A percentile compares a stretch with the other conserved stretches of the same genome.
These are phyloP conservation scores for Candida anglica DNA, from an alignment of 805 yeast genomes.

Conservation along the genomic window DNA sequence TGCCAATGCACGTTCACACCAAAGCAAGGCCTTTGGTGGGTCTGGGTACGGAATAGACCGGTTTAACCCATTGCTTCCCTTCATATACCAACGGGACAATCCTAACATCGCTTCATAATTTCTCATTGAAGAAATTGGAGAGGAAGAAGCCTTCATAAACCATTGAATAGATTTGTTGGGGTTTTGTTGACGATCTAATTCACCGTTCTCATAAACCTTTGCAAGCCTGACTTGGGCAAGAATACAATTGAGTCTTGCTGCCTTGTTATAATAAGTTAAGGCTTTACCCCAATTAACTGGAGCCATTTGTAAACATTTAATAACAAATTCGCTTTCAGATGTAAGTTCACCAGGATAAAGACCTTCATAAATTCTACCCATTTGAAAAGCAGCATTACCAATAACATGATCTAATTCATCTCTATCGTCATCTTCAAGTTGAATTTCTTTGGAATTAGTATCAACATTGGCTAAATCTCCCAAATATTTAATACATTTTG, in stretches of 20 bases:
- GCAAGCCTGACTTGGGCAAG: constrained; percentile 40
- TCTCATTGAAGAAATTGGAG: constrained; percentile 34
- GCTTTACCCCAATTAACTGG: constrained; percentile 43
- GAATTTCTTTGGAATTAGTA: constrained; percentile 25
- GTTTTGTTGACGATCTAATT: constrained; percentile 35
- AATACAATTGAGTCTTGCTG: constrained; percentile 37
- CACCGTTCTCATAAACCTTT: constrained; percentile 39
- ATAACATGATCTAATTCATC: constrained; percentile 39
- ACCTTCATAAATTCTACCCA: constrained; percentile 42
- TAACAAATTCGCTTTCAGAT: constrained; percentile 32
- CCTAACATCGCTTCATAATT: constrained; percentile 46
- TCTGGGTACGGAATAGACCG: constrained; percentile 34
- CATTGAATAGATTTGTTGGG: constrained; percentile 42
- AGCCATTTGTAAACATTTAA: constrained; percentile 27
- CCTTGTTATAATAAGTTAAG: constrained; percentile 36
- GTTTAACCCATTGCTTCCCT: constrained; percentile 29
- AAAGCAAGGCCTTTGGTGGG: constrained; percentile 33
- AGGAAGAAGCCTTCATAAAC: constrained; percentile 38
- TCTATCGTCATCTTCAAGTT: constrained; percentile 31
- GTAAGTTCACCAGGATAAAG: constrained; percentile 40
- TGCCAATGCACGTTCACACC: constrained; percentile 43
- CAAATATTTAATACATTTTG: constrained; percentile 31
- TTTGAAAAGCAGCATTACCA: constrained; percentile 37
- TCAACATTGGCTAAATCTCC: constrained; percentile 35
- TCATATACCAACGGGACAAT: constrained; percentile 36